phyloP scores from a whole-genome alignment of 305 asterid genomes.

The Solanum chacoense region DNA sequence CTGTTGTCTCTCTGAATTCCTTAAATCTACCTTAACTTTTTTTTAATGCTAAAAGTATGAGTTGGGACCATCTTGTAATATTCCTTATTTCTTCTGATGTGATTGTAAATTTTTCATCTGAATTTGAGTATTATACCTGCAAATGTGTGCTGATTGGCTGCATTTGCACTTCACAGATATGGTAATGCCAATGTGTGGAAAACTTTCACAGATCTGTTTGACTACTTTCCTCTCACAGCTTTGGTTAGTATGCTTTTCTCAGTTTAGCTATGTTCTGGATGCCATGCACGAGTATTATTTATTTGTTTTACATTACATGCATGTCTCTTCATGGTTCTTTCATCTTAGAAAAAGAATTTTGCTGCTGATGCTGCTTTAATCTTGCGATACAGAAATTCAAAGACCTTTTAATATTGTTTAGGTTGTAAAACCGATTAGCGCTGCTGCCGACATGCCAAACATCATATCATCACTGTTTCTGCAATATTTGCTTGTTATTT shows the following conservation, averaged over 20 bases:
- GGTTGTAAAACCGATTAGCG: neutral
- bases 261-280: neutral
- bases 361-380: neutral
- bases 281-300: neutral
- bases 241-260: slow-evolving; percentile 39
- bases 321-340: neutral
- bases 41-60: neutral
- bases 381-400: neutral
- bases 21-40: neutral
- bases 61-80: neutral
- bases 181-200: slow-evolving; percentile 76
- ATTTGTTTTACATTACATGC: neutral
- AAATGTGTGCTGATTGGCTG: neutral
- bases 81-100: neutral
- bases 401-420: neutral
- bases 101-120: neutral
- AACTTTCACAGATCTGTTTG: slow-evolving; percentile 62
- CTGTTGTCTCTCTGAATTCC: neutral
- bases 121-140: neutral
- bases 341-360: neutral
- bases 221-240: slow-evolving; percentile 68
- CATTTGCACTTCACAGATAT: slow-evolving; percentile 28
- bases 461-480: neutral
- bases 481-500: neutral
- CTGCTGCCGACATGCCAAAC: neutral